Evolutionary conservation across 345 rosid genomes (phyloP), one percentile per base, ranked within the genome.

Genomic region (Streptanthus diversifolius): DNA sequence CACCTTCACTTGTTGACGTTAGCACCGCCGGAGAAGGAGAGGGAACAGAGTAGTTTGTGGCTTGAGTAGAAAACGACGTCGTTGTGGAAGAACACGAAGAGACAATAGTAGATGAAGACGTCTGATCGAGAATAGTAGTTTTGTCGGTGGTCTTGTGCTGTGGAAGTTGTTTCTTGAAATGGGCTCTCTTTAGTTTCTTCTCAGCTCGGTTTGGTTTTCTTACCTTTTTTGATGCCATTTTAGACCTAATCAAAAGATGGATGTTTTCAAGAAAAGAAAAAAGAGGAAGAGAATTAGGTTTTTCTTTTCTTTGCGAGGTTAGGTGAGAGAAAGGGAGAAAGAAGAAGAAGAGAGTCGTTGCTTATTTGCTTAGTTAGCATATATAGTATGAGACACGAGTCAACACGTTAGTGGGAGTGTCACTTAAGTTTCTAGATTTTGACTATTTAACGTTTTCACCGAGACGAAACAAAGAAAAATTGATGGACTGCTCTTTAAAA

Each of bases 141-240:
- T 54, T 60, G 19, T 67, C 48, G 68, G 49, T 69, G 52, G 14
- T 68, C 25, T 53, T 69, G 51, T 62, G 29, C 8, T 68, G 78
- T 54, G 48, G 76, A 72, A 62, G 44, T 52, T 60, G 70, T 78
- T 78, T 78, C 77, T 78, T 78, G 69, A 78, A 67, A 53, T 66
- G 58, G 69, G 41, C 60, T 61, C 58, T 72, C 35, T 15, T 58
- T 19, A 35, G 19, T 59, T 51, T 59, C 13, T 59, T 77, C 33
- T 44, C 61, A 13, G 63, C 18, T 41, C 57, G 69, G 30, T 62
- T 72, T 67, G 77, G 45, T 66, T 72, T 78, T 43, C 74, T 78
- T 78, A 70, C 29, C 30, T 63, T 76, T 22, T 70, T 76, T 7
- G 79, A 76, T 62, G 79, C 60, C 79, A 76, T 76, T 54, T 27